Conservation (phyloP, 2,329 filamentous ascomycete species). For the Apiospora marii region DNA sequence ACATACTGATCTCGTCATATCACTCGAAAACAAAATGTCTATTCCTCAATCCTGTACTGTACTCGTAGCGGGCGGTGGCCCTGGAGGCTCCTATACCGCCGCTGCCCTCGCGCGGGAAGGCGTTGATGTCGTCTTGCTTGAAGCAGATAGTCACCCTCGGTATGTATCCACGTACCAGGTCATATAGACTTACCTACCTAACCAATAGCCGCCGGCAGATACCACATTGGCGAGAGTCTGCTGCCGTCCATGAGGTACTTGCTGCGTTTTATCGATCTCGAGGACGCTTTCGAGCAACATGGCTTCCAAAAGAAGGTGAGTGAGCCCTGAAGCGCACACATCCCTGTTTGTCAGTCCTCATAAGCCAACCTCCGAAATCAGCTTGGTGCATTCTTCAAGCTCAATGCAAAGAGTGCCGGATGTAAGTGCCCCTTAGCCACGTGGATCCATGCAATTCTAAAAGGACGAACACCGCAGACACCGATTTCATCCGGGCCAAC, state of each 20-base stretch:
- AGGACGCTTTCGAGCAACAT: conserved; percentile 47
- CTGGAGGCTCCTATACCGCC: conserved; percentile 54
- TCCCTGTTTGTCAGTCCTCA: too few relatives aligned
- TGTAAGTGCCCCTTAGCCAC: background rate
- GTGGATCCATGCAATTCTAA: too few relatives aligned
- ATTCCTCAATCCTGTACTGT: conserved; percentile 43
- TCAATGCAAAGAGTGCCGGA: background rate
- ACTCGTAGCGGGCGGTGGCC: conserved; percentile 54
- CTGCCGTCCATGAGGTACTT: conserved; percentile 50
- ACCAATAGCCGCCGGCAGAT: conserved; percentile 31
- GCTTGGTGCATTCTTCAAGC: conserved; percentile 44
- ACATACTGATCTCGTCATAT: background rate
- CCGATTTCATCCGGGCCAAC: conserved; percentile 51
- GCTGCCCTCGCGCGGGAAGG: conserved; percentile 53
- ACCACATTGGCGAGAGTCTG: conserved; percentile 50
- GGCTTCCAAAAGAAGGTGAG: conserved; percentile 52
- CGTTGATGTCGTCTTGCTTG: conserved; percentile 52
- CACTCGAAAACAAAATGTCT: background rate
- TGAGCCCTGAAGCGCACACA: too few relatives aligned
- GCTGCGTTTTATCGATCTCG: conserved; percentile 52
- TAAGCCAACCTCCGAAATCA: too few relatives aligned
- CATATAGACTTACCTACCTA: background rate
- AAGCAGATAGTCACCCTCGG: conserved; percentile 52
- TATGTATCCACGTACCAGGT: conserved; percentile 27
- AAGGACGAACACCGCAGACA: conserved; percentile 44